Percentiles rank a stretch among this genome's conserved stretches.
These are phyloP conservation scores for Stereocaulon alpinum DNA, from an alignment of 495 filamentous ascomycete species.

Conservation along the genomic window DNA sequence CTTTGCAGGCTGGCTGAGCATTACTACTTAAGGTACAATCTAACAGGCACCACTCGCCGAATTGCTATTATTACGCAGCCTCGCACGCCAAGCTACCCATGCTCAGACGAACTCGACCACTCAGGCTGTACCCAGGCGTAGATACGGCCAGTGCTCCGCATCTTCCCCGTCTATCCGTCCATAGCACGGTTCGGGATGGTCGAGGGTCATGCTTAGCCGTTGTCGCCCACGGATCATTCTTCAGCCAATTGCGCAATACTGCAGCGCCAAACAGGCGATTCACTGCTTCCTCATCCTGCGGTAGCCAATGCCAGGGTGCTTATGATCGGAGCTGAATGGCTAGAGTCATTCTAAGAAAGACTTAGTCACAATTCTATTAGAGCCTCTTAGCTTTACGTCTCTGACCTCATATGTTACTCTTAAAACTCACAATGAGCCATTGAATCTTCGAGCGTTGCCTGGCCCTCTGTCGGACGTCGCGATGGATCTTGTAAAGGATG, in stretches of 20 bases:
- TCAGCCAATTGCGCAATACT: constrained; percentile 6
- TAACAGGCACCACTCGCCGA: no score
- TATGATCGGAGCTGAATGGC: neutral
- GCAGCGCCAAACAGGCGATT: neutral
- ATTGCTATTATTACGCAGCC: no score
- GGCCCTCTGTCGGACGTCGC: constrained; percentile 13
- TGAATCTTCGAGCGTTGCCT: constrained; percentile 12
- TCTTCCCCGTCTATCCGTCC: neutral
- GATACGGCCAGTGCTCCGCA: neutral
- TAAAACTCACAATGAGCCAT: constrained; percentile 6
- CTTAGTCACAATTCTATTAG: constrained; percentile 8
- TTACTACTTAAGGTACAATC: no score
- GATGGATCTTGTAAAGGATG: constrained; percentile 17
- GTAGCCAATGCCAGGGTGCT: neutral
- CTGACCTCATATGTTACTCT: constrained; percentile 11
- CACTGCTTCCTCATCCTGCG: neutral
- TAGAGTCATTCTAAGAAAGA: constrained; percentile 9
- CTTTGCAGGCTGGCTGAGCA: no score
- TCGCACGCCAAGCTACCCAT: no score
- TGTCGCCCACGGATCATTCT: neutral
- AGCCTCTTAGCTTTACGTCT: constrained; percentile 15
- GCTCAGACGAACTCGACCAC: no score
- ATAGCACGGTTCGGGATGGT: neutral
- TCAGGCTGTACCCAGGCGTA: neutral
- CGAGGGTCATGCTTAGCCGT: constrained; percentile 5